phyloP scores from a whole-genome alignment of 192 early-diverging fungal genomes.

The Coemansia sp. region DNA sequence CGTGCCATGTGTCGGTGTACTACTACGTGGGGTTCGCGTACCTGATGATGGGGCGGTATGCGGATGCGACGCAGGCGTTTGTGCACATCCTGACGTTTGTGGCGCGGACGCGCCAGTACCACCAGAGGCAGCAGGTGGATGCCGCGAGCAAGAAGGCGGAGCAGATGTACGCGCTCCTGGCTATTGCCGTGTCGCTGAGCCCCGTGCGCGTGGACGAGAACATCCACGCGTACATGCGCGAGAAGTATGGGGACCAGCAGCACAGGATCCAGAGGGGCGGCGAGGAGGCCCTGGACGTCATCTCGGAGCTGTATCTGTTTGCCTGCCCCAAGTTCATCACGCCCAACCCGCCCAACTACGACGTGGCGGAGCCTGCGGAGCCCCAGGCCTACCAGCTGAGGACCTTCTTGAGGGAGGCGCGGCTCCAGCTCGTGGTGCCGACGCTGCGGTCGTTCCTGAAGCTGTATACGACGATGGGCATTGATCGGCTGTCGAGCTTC shows the following conservation, averaged over 20 bases:
- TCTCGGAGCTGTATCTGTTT: slow-evolving; percentile 87
- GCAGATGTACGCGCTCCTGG: slow-evolving; percentile 92
- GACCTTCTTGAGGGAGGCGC: slow-evolving; percentile 82
- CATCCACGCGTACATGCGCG: slow-evolving; percentile 81
- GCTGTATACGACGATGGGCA: slow-evolving; percentile 90
- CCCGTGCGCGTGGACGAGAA: slow-evolving; percentile 93
- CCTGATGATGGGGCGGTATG: slow-evolving; percentile 97
- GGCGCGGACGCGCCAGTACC: slow-evolving; percentile 90
- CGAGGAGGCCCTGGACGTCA: slow-evolving; percentile 76
- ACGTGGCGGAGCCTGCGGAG: slow-evolving; percentile 49
- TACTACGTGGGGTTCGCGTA: slow-evolving; percentile 98
- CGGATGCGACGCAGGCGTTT: slow-evolving; percentile 92
- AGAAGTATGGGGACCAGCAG: slow-evolving; percentile 92
- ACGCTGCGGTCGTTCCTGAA: slow-evolving; percentile 92
- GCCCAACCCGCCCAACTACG: slow-evolving; percentile 82
- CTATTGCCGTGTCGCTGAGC: slow-evolving; percentile 85
- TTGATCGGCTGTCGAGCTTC: slow-evolving; percentile 85
- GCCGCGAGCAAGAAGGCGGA: slow-evolving; percentile 89
- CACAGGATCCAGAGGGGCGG: slow-evolving; percentile 83
- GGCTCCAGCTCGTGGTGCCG: slow-evolving; percentile 80
- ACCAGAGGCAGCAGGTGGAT: slow-evolving; percentile 89
- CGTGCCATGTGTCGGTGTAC: slow-evolving; percentile 94
- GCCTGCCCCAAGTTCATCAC: slow-evolving; percentile 96
- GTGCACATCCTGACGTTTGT: slow-evolving; percentile 88
- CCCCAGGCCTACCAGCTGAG: slow-evolving; percentile 80